Percentiles rank a stretch among this genome's conserved stretches.
Evolutionary conservation across 371 early-diverging fungal species (phyloP).

Genomic region (Phascolomyces articulosus): DNA sequence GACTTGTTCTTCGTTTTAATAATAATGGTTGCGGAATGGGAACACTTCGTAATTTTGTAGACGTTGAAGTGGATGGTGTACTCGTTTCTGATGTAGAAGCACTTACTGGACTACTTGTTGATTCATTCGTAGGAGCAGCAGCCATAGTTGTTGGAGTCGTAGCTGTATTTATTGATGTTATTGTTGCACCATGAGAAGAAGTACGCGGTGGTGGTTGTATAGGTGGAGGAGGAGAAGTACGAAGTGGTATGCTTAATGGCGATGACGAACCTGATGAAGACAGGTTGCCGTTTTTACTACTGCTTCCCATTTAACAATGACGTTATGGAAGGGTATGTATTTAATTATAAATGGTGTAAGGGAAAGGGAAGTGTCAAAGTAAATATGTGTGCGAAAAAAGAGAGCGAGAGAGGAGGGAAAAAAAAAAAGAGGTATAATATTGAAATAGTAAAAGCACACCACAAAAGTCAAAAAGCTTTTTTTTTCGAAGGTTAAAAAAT

Average conservation of each 20-base stretch:
- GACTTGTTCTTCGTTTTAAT: conserved; percentile 28
- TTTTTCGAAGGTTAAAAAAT: no score
- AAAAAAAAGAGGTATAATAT: no score
- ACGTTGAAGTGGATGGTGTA: conserved; percentile 20
- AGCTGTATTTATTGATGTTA: not conserved
- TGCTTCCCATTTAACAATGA: conserved; percentile 1
- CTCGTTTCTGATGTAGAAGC: conserved; percentile 8
- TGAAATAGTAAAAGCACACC: no score
- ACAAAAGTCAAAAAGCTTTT: no score
- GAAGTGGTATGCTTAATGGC: not conserved
- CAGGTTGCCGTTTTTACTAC: conserved; percentile 2
- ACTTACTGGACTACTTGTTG: conserved; percentile 12
- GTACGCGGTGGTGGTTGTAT: not conserved
- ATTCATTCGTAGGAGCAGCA: not conserved
- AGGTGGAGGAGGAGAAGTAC: not conserved
- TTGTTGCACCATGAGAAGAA: not conserved
- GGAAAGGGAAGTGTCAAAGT: not conserved
- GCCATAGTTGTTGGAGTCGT: not conserved
- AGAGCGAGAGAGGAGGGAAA: no score
- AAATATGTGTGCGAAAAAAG: not conserved
- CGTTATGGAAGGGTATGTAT: not conserved
- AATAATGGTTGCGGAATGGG: conserved; percentile 36
- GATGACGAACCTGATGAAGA: conserved; percentile 7
- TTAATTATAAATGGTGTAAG: not conserved
- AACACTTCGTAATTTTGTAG: conserved; percentile 26